Evolutionary conservation across 345 rosid species (phyloP), one percentile per base, ranked within the genome.

Genomic region (Raphanus sativus): DNA sequence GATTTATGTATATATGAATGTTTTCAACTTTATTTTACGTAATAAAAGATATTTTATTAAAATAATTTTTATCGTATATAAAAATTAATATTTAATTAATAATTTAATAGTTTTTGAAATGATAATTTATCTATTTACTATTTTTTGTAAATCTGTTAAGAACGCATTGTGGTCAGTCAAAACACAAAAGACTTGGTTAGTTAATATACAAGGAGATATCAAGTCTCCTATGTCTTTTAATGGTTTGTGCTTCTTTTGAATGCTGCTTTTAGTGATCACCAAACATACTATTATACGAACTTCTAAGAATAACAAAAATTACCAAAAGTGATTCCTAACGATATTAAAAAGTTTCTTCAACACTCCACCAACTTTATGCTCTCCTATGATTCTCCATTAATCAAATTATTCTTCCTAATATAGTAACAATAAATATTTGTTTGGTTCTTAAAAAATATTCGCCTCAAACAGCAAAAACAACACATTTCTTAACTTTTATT

Each of bases 321-420:
- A 42, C 15, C 50, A 42, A 11, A 48, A 48, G 7, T 48, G 54
- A 48, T 48, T 48, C 54, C 54, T n/a, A 13, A 12, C 12, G 52
- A 48, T 54, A 24, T 56, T 48, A 58, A 56, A 6, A 52, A 38
- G 17, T 12, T 60, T 26, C 16, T 60, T 13, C 0, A 29, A 34
- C 50, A 10, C 52, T 64, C 62, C 62, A 3, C 38, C 65, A 29
- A 59, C 71, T 68, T 68, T 77, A 55, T 54, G 70, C 75, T 54
- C 33, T 11, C 15, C 5, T 16, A 34, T 26, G 48, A 77, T 70
- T 63, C 80, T 77, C 80, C 80, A 77, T 38, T 70, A 34, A 38
- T 33, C 65, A 54, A 63, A 24, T 56, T 17, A 75, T 32, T 13
- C 67, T 74, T 74, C 65, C 15, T 5, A 15, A 61, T 13, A 15